Conservation (phyloP, 768 basidiomycete genomes). For the Collybiopsis luxurians region DNA sequence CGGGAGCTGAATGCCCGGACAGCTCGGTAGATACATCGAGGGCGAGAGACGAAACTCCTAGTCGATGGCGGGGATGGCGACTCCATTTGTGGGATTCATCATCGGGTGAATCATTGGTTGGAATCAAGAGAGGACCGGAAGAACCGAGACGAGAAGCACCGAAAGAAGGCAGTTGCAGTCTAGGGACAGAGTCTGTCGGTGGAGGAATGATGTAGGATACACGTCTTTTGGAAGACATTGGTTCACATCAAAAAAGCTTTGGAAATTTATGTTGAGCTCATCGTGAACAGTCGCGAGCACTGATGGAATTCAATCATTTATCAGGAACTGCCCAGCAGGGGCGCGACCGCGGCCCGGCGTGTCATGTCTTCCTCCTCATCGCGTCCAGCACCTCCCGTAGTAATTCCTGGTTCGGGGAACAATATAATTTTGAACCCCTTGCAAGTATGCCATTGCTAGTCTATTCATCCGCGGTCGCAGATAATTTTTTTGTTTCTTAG, state of each 20-base stretch:
- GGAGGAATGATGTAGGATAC: constrained; percentile 89
- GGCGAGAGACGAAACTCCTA: constrained; percentile 85
- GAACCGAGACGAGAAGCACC: constrained; percentile 63
- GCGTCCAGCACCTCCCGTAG: constrained; percentile 44
- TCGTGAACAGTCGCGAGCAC: constrained; percentile 1
- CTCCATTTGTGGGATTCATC: constrained; percentile 21
- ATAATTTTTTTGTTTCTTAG: constrained; percentile 32
- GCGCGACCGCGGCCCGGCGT: too few species aligned
- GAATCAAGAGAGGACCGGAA: constrained; percentile 64
- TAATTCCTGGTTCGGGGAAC: constrained; percentile 62
- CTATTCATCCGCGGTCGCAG: not conserved
- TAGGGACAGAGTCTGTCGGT: constrained; percentile 58
- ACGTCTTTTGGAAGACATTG: constrained; percentile 45
- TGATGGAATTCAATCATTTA: too few species aligned
- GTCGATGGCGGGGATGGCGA: constrained; percentile 75
- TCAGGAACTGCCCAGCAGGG: too few species aligned
- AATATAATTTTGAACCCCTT: constrained; percentile 62
- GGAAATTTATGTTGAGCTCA: constrained; percentile 3
- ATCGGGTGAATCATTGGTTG: constrained; percentile 23
- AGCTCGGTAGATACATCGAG: constrained; percentile 82
- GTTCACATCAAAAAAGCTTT: not conserved
- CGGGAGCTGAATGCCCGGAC: constrained; percentile 59
- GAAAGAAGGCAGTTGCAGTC: constrained; percentile 68
- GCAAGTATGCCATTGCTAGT: constrained; percentile 37
- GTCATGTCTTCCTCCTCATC: not conserved